These are phyloP conservation scores for Platanthera zijinensis DNA, from an alignment of 106 monocot genomes.

Conservation along the genomic window DNA sequence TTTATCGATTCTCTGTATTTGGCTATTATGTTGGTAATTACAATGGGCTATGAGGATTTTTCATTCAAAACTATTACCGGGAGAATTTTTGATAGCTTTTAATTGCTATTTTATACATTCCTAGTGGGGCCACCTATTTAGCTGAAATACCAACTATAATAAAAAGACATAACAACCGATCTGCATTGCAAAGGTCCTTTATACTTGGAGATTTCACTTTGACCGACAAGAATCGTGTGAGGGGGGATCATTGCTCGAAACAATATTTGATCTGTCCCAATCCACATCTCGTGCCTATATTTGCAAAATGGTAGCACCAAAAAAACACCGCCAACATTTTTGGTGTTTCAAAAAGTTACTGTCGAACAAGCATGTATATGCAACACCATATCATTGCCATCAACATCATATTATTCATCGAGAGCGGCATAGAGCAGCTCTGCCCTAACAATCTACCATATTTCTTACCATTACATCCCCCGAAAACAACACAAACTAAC, in stretches of 20 bases:
- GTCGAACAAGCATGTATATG: too few relatives aligned
- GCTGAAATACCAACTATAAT: slow-evolving; percentile 45
- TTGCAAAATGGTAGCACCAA: too few relatives aligned
- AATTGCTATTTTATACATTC: slow-evolving; percentile 53
- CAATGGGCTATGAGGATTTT: slow-evolving; percentile 57
- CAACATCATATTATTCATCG: too few relatives aligned
- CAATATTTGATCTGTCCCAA: too few relatives aligned
- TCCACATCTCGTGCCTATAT: too few relatives aligned
- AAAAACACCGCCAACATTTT: too few relatives aligned
- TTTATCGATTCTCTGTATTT: slow-evolving; percentile 57
- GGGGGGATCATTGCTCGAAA: neutral
- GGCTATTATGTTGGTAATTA: slow-evolving; percentile 63
- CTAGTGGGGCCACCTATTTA: slow-evolving; percentile 41
- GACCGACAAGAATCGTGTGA: slow-evolving; percentile 36
- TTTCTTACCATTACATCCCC: too few relatives aligned
- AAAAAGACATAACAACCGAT: slow-evolving; percentile 30
- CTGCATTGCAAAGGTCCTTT: slow-evolving; percentile 32
- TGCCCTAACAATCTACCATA: too few relatives aligned
- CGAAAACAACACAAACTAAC: too few relatives aligned
- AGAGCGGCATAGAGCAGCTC: too few relatives aligned
- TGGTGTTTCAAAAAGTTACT: too few relatives aligned
- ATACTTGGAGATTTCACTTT: slow-evolving; percentile 40
- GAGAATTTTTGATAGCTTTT: slow-evolving; percentile 42
- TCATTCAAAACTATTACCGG: slow-evolving; percentile 45
- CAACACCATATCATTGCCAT: too few relatives aligned